A percentile compares a stretch with the other conserved stretches of the same genome.
Conservation (phyloP, 768 basidiomycete species). For the Tephrocybe sp. region DNA sequence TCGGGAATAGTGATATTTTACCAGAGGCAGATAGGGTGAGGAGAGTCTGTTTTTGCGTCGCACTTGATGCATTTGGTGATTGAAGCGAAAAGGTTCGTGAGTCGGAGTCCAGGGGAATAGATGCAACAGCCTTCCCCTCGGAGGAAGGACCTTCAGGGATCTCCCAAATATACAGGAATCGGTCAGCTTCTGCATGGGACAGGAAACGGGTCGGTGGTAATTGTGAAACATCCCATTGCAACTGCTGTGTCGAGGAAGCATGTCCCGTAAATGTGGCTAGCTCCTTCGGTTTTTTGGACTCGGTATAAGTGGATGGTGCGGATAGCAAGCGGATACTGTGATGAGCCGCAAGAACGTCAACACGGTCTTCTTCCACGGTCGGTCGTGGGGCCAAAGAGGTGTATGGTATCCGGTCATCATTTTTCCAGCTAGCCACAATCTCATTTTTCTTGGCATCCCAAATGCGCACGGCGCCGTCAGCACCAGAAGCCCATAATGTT, state of each 20-base stretch:
- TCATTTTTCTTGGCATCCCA: slow-evolving; percentile 56
- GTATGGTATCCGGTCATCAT: slow-evolving; percentile 56
- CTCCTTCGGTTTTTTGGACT: slow-evolving; percentile 41
- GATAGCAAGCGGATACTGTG: slow-evolving; percentile 57
- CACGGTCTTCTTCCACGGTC: slow-evolving; percentile 30
- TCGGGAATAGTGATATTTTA: slow-evolving; percentile 52
- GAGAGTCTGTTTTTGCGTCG: slow-evolving; percentile 34
- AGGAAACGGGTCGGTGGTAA: slow-evolving; percentile 45
- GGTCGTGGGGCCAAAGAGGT: slow-evolving; percentile 49
- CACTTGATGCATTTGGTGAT: slow-evolving; percentile 20
- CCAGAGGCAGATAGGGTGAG: slow-evolving; percentile 60
- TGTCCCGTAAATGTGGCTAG: slow-evolving; percentile 62
- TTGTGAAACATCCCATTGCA: slow-evolving; percentile 49
- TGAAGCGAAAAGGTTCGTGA: slow-evolving; percentile 42
- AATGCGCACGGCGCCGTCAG: slow-evolving; percentile 52
- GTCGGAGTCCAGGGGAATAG: slow-evolving; percentile 62
- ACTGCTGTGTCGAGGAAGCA: slow-evolving; percentile 48
- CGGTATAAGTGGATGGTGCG: slow-evolving; percentile 19
- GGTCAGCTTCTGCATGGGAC: slow-evolving; percentile 60
- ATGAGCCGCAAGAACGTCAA: slow-evolving; percentile 55
- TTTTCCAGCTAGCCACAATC: slow-evolving; percentile 50
- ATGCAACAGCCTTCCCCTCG: slow-evolving; percentile 55
- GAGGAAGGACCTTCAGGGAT: slow-evolving; percentile 35
- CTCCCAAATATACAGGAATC: slow-evolving; percentile 62
- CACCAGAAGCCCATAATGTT: slow-evolving; percentile 54